phyloP scores from a whole-genome alignment of 176 grass and related monocot genomes.

The Elymus sibiricus region DNA sequence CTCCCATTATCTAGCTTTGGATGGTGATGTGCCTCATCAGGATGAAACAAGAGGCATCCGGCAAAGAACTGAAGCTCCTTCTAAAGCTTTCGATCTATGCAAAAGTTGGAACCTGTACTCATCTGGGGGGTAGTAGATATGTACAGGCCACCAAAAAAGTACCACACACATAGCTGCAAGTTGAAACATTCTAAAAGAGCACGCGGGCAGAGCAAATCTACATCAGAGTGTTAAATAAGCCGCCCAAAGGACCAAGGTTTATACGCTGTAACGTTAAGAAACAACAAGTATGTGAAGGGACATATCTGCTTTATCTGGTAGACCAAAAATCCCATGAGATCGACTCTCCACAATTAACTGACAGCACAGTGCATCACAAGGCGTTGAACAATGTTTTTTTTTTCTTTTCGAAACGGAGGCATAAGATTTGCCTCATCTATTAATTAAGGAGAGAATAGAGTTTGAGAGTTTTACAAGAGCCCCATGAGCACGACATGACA shows the following conservation, averaged over 20 bases:
- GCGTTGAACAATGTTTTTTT: not conserved
- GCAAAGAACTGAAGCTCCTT: constrained; percentile 24
- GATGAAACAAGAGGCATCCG: constrained; percentile 27
- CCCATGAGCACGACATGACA: too few species aligned
- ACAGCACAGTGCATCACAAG: not conserved
- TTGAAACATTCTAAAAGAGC: constrained; percentile 18
- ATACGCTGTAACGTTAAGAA: constrained; percentile 41
- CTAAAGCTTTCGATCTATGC: constrained; percentile 13
- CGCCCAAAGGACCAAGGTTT: not conserved
- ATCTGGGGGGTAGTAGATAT: constrained; percentile 20
- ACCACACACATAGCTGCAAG: not conserved
- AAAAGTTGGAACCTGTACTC: constrained; percentile 32
- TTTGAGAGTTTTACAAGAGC: too few species aligned
- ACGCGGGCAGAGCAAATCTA: constrained; percentile 3
- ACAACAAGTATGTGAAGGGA: constrained; percentile 23
- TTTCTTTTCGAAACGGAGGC: too few species aligned
- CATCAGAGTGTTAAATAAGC: constrained; percentile 31
- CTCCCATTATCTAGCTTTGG: constrained; percentile 38
- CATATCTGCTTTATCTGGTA: constrained; percentile 27
- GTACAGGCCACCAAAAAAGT: constrained; percentile 30
- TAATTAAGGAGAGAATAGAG: too few species aligned
- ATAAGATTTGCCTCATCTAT: too few species aligned
- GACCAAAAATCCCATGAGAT: not conserved
- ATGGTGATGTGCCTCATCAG: constrained; percentile 14
- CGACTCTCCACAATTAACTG: constrained; percentile 16